Evolutionary conservation across 2,329 filamentous ascomycete genomes (phyloP), one percentile per base, ranked within the genome.

Genomic region (Madurella mycetomatis): DNA sequence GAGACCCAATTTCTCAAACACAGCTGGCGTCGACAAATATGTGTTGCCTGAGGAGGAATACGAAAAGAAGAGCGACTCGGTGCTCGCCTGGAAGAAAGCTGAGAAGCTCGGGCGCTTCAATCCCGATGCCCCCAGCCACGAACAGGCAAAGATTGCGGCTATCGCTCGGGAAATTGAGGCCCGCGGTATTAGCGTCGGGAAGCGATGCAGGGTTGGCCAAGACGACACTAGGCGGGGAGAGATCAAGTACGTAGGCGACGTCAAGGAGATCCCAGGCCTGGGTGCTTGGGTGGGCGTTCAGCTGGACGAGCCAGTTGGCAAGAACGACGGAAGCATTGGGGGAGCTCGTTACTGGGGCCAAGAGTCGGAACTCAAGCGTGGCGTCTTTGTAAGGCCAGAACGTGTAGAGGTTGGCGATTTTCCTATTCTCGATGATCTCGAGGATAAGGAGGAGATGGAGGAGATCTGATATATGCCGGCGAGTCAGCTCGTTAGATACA

Each of bases 101-200:
- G 86, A 96, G 71, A 92, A 95, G 69, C 82, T 97, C n/a, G 94
- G 94, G 48, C 89, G 94, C 37, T 99, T 99, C 72, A 90, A 97
- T 68, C 94, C 94, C 12, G 79, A 86, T 63, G 90, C 91, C 8
- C 84, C 88, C 16, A 83, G 78, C 56, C 81, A 87, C 18, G 86
- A 91, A 68, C 79, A 89, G 67, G 81, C 88, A 59, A 88, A 88
- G 69, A 75, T 88, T 54, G 79, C 81, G 15, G 85, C 85, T 40
- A 79, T 86, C 41, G 78, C 85, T 61, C 81, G 82, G 53, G 90
- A 95, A 66, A 77, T 96, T 60, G 75, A 80, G 60, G 79, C 81
- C 52, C 83, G 86, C 69, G 85, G 86, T 72, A 86, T 88, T 61
- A 74, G 71, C 49, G 76, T 81, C 11, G 85, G 84, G 40, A 80